Base-by-base conservation (phyloP, 768 basidiomycete species). In the Pleurotus cornucopiae region DNA sequence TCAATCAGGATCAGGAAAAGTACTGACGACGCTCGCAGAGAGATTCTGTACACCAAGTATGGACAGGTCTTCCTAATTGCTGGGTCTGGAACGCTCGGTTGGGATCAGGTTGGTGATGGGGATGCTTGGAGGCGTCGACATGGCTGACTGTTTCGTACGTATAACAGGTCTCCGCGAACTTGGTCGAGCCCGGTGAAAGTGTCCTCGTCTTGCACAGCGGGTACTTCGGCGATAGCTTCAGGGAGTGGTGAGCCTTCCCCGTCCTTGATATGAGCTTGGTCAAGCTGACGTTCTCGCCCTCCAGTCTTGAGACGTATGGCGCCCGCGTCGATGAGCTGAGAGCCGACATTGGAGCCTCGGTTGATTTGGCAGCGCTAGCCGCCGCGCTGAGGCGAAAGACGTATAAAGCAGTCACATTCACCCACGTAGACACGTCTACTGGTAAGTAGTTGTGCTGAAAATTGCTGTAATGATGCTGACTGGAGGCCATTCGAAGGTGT, bases 391-490 rank as follows among this genome's bases (percentile, higher is more conserved):
- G 74, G 67, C 67, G 75, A 56, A 86, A 87, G 69, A 82, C 81
- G 62, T 94, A 87, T 80, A 92, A 92, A 67, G 64, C 89, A 47
- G 72, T 95, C 60, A 91, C 91, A 6, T 80, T 97, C 60, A 95
- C 94, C 1, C 94, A 97, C 62, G 94, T 94, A 52, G 91, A 94
- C 69, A 94, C 91, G 1, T 91, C 86, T 3, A 91, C 88, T 40
- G 84, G 86, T 76, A 45, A 57, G 72, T 63, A 16, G 30, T 41
- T 49, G 45, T 54, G 18, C 23, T 41, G 25, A 26, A 25, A 16
- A 9, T 49, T 16, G 21, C 58, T 34, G 2, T 12, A 7, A 4
- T 38, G 13, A 12, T 6, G 25, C 46, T 12, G 14, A 16, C 46
- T 48, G 11, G 40, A 47, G 39, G 30, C 30, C 55, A 38, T 40